Evolutionary conservation across 2,329 filamentous ascomycete genomes (phyloP), one percentile per base, ranked within the genome.

Genomic region (Neofusicoccum sp.): DNA sequence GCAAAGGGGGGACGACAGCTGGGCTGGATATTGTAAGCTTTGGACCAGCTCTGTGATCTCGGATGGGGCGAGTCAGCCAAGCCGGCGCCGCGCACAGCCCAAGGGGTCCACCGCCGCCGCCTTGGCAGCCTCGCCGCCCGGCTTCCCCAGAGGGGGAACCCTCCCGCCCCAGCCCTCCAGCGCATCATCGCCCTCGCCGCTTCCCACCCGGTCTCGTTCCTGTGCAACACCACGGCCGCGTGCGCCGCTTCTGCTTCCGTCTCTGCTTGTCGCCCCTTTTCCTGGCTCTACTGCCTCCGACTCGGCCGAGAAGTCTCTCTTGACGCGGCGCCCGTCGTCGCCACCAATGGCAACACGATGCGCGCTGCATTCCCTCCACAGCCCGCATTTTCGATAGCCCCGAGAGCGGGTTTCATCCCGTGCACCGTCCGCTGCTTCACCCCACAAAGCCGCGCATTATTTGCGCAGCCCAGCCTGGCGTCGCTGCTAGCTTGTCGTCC

Each of bases 41-140:
- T 48, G 30, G 45, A 36, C 45, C n/a, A 51, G 57, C 47, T 48
- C 36, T 60, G 57, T 60, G 45, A 60, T 51, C 57, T 34, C 34
- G 44, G 14, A 31, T 26, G 31, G 41, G n/a, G 54, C 48, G 48
- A 38, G 47, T 48, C 45, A 49, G 47, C 47, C 16, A 24, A n/a
- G 30, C 14, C 26, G 57, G 57, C 40, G 57, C 33, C 40, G 36
- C 20, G 57, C 57, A 60, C 57, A 11, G 47, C 41, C 36, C 57
- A 60, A 59, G 57, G 57, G 57, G 57, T 51, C 45, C 30, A 36
- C 57, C n/a, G 2, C 20, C 20, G 20, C 4, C 20, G 38, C 8
- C 16, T 24, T 31, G 49, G 34, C 49, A 30, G 28, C 4, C 16
- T 6, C 11, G 6, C n/a, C 9, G 24, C 43, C 43, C 12, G 45